Base-by-base conservation (phyloP, 2,329 filamentous ascomycete species). In the Fusarium sacchari region DNA sequence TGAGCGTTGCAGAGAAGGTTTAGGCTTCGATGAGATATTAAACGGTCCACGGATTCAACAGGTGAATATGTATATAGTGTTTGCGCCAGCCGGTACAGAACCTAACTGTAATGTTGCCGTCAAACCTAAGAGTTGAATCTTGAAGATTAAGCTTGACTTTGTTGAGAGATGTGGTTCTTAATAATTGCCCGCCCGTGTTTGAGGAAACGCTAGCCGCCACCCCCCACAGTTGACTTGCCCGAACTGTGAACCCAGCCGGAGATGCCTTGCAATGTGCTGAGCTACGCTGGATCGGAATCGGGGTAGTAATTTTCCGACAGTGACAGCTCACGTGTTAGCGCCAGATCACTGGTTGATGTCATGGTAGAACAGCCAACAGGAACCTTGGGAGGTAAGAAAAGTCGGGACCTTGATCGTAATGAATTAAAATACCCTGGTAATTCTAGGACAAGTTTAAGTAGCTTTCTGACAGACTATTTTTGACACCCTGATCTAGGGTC, bases 141-240 rank as follows among this genome's bases (percentile, higher is more conserved):
- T 55, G 15, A 44, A 46, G 42, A 65, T 56, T 43, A 22, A 60
- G 28, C 44, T 39, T 46, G 65, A 67, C 63, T 55, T 75, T 75
- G 75, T 72, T 76, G 75, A 77, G 75, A 75, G 75, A 76, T 69
- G 75, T 77, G 74, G 75, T 76, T 72, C 58, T 64, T 69, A 67
- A 76, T 62, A 64, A 71, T 65, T 74, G 49, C 68, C 60, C 67
- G 49, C 59, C 60, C 44, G 49, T 58, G 60, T 65, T 34, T 52
- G 24, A 69, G 66, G 69, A 71, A 56, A 72, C 70, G 70, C 74
- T 75, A 77, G 43, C 67, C 64, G 71, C 73, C 71, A 74, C 68
- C 62, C 67, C 60, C 60, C 73, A 75, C 67, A 73, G 55, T 59
- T 57, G 34, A 47, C 63, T 28, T 67, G 47, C 63, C 39, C 59